Evolutionary conservation across 2,329 filamentous ascomycete species (phyloP), one percentile per base, ranked within the genome.

Genomic region (Byssoonygena ceratinophila): DNA sequence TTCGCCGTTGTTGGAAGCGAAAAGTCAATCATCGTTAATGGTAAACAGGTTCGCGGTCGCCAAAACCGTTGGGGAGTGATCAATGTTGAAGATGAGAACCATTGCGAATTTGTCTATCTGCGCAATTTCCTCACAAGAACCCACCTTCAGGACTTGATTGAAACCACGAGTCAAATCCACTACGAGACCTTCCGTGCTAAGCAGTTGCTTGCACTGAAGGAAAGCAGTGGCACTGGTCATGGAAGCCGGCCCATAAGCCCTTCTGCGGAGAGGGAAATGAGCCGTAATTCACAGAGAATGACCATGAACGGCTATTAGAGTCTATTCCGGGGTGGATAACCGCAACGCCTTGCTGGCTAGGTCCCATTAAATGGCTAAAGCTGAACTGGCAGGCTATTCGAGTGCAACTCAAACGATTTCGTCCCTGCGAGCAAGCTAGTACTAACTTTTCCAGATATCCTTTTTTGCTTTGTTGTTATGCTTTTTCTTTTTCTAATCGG

Each of bases 101-200:
- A 98, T 79, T 98, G 92, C 81, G 92, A 98, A 81, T 98, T 98
- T 67, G 85, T 97, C 67, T 96, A 95, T 72, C 82, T 98, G 58
- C 85, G 92, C 69, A 91, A 98, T 79, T 98, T 98, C 82, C 82
- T 98, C 59, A 94, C 94, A 64, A 88, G 92, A 68, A 97, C 92
- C 59, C 92, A 98, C 73, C 82, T 98, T 54, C 92, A 98, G 78
- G 92, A 98, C 67, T 82, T 98, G 61, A 96, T 98, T 72, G 92
- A 98, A 76, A 98, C 92, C 29, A 98, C 92, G 45, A 96, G 90
- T 62, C 92, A 98, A 78, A 98, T 96, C 73, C 92, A 98, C 80
- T 98, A 98, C 79, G 92, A 98, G 79, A 94, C 89, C 55, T 98
- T 98, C 90, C 90, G 92, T 73, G 90, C 92, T 65, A 98, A 98